Conservation (phyloP, 768 basidiomycete genomes). For the Asterophora lycoperdoides region DNA sequence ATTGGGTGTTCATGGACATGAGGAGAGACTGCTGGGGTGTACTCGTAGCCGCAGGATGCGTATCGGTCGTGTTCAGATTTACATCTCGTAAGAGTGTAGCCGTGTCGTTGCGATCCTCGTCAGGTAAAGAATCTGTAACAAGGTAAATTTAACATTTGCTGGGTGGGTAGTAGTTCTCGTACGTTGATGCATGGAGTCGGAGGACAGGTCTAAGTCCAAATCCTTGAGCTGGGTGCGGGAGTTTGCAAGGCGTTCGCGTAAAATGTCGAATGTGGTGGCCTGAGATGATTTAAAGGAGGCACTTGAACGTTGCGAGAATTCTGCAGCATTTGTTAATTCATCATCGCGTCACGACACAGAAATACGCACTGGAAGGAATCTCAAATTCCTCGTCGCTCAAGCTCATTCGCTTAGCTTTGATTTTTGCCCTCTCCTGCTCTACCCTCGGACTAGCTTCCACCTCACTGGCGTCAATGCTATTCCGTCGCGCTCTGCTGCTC, state of each 20-base stretch:
- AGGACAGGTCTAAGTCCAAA: slow-evolving; percentile 19
- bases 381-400: slow-evolving; percentile 68
- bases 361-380: slow-evolving; percentile 43
- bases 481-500: slow-evolving; percentile 39
- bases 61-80: slow-evolving; percentile 30
- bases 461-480: slow-evolving; percentile 58
- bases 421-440: slow-evolving; percentile 34
- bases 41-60: slow-evolving; percentile 48
- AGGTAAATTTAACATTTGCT: background rate
- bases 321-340: slow-evolving; percentile 14
- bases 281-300: slow-evolving; percentile 40
- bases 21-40: slow-evolving; percentile 55
- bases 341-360: background rate
- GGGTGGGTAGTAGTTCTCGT: background rate
- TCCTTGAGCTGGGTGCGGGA: slow-evolving; percentile 35
- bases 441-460: slow-evolving; percentile 52
- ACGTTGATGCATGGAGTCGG: slow-evolving; percentile 33
- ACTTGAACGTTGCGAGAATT: slow-evolving; percentile 24
- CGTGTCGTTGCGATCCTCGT: slow-evolving; percentile 36
- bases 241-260: slow-evolving; percentile 42
- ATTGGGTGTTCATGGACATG: slow-evolving; percentile 46
- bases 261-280: slow-evolving; percentile 41
- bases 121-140: slow-evolving; percentile 7
- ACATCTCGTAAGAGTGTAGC: slow-evolving; percentile 35
- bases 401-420: slow-evolving; percentile 53